Percentiles rank a stretch among this genome's conserved stretches.
Evolutionary conservation across 805 yeast species (phyloP).

Genomic region (Teunomyces gatunensis): DNA sequence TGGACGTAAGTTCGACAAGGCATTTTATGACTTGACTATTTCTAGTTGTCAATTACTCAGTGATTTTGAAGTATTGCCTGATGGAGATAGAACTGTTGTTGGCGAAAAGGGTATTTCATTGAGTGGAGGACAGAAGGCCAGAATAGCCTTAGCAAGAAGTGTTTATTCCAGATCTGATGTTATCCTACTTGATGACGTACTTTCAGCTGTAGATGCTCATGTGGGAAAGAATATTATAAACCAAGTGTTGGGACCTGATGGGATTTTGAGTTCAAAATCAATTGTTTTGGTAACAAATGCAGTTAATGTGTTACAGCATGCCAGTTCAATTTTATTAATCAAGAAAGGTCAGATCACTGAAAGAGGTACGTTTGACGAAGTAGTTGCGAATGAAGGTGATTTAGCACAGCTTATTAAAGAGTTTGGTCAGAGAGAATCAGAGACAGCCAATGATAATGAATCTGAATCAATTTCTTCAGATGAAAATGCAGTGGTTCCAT

Average conservation of each 20-base stretch:
- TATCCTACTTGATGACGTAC: slow-evolving; percentile 59
- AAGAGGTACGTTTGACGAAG: slow-evolving; percentile 48
- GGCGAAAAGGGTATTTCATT: slow-evolving; percentile 63
- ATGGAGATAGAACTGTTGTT: slow-evolving; percentile 53
- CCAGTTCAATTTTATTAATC: slow-evolving; percentile 61
- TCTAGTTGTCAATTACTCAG: slow-evolving; percentile 49
- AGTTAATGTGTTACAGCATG: slow-evolving; percentile 51
- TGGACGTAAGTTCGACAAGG: slow-evolving; percentile 45
- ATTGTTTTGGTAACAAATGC: slow-evolving; percentile 59
- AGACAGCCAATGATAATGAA: slow-evolving; percentile 8
- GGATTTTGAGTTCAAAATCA: slow-evolving; percentile 52
- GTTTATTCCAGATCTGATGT: slow-evolving; percentile 61
- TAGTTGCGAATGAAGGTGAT: slow-evolving; percentile 37
- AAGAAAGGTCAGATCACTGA: slow-evolving; percentile 56
- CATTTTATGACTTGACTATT: slow-evolving; percentile 40
- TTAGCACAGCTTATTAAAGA: slow-evolving; percentile 33
- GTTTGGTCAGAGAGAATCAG: slow-evolving; percentile 23
- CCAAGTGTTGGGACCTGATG: slow-evolving; percentile 45
- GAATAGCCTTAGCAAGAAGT: slow-evolving; percentile 67
- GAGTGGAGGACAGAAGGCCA: slow-evolving; percentile 63
- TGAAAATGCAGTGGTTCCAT: slow-evolving; percentile 1
- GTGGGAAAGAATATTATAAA: slow-evolving; percentile 57
- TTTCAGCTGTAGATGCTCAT: slow-evolving; percentile 72
- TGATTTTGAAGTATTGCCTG: slow-evolving; percentile 48
- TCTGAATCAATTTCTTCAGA: slow-evolving; percentile 6